Conservation (phyloP, 1,284 basidiomycete species). For the Volvariella surrecta region DNA sequence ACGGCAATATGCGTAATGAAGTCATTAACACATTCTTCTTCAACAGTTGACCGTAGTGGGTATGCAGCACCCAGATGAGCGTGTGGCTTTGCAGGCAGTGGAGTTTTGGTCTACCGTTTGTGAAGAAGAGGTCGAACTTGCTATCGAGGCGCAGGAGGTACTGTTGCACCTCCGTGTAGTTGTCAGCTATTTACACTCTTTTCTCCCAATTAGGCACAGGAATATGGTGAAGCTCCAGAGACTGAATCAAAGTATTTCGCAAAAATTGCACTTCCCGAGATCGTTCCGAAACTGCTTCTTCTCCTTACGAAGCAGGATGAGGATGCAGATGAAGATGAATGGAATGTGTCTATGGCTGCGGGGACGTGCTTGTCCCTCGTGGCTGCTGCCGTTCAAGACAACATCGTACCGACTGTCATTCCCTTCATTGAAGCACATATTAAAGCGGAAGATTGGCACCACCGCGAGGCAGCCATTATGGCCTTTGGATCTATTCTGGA, state of each 20-base stretch:
- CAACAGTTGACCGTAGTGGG: slow-evolving; percentile 91
- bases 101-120: slow-evolving; percentile 99
- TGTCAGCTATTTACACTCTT: slow-evolving; percentile 6
- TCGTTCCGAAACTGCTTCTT: slow-evolving; percentile 86
- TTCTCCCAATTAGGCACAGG: slow-evolving; percentile 54
- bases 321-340: slow-evolving; percentile 97
- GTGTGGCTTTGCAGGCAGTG: slow-evolving; percentile 92
- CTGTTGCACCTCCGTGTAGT: neutral
- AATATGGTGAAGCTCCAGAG: slow-evolving; percentile 88
- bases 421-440: slow-evolving; percentile 98
- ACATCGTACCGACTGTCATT: slow-evolving; percentile 88
- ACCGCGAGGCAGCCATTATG: slow-evolving; percentile 97
- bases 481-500: slow-evolving; percentile 97
- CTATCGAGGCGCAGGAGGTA: slow-evolving; percentile 89
- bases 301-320: slow-evolving; percentile 93
- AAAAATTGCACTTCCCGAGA: slow-evolving; percentile 90
- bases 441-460: slow-evolving; percentile 87
- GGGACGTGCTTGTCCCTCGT: slow-evolving; percentile 87
- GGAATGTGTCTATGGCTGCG: slow-evolving; percentile 98
- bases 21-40: too few species aligned
- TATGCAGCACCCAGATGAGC: slow-evolving; percentile 91
- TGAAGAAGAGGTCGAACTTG: slow-evolving; percentile 93
- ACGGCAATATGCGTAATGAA: slow-evolving; percentile 2
- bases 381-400: slow-evolving; percentile 86
- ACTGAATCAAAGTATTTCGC: slow-evolving; percentile 89